Conservation (phyloP, 2,329 filamentous ascomycete species). For the Laburnicola sp. region DNA sequence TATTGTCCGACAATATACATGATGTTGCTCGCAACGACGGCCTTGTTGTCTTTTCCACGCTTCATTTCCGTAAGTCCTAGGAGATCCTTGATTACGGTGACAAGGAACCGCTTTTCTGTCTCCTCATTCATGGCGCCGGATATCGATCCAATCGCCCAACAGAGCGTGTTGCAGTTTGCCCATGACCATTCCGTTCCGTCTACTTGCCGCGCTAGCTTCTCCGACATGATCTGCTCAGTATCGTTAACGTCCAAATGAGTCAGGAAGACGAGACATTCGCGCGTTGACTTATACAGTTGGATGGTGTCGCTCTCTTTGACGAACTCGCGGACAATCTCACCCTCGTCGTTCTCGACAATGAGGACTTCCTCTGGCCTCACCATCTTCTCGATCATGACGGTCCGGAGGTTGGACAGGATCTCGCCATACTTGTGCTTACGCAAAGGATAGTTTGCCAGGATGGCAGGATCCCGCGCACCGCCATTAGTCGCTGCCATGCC, state of each 20-base stretch:
- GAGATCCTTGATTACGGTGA: conserved; percentile 98
- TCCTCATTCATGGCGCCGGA: conserved; percentile 99
- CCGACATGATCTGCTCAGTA: conserved; percentile 98
- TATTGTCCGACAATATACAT: conserved; percentile 99
- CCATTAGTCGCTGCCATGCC: conserved; percentile 69
- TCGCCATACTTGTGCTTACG: conserved; percentile 98
- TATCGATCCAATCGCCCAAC: conserved; percentile 98
- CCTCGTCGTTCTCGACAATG: conserved; percentile 99
- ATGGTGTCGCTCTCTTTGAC: conserved; percentile 99
- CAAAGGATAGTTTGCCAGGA: conserved; percentile 88
- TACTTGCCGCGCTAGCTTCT: conserved; percentile 93
- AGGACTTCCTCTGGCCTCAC: conserved; percentile 95
- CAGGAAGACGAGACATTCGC: conserved; percentile 94
- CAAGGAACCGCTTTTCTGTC: conserved; percentile 96
- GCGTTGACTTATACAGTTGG: conserved; percentile 97
- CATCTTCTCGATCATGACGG: conserved; percentile 99
- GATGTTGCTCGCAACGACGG: conserved; percentile 97
- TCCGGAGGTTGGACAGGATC: conserved; percentile 87
- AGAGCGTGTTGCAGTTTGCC: conserved; percentile 99
- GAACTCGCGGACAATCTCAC: conserved; percentile 97
- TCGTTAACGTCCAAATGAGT: conserved; percentile 97
- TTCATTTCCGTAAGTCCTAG: conserved; percentile 98
- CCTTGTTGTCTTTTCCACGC: conserved; percentile 98
- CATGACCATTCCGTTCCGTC: conserved; percentile 97
- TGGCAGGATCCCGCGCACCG: conserved; percentile 79